phyloP scores from a whole-genome alignment of 495 filamentous ascomycete genomes.

The Podospora conica region DNA sequence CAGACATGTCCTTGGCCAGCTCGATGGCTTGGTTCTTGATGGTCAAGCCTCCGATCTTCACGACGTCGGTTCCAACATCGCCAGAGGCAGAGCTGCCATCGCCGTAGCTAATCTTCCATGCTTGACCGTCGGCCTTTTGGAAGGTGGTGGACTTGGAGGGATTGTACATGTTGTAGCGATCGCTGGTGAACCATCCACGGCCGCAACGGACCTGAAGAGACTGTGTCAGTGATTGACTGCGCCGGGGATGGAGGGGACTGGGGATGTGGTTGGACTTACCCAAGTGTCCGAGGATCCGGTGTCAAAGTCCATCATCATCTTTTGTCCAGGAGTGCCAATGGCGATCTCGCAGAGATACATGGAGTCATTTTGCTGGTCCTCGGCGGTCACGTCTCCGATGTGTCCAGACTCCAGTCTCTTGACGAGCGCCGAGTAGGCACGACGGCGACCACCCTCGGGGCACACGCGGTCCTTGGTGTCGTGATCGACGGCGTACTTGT shows the following conservation, averaged over 20 bases:
- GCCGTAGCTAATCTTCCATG: constrained; percentile 69
- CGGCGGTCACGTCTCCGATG: constrained; percentile 55
- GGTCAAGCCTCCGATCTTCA: constrained; percentile 61
- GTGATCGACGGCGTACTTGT: constrained; percentile 20
- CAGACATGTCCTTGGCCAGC: constrained; percentile 58
- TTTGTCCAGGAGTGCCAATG: constrained; percentile 66
- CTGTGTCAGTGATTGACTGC: not conserved
- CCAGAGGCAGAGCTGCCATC: constrained; percentile 68
- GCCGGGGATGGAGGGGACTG: not conserved
- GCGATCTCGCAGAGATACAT: constrained; percentile 60
- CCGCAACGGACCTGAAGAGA: constrained; percentile 56
- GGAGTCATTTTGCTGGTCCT: constrained; percentile 69
- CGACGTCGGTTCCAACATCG: constrained; percentile 60
- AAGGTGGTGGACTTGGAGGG: constrained; percentile 58
- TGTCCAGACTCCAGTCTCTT: constrained; percentile 37
- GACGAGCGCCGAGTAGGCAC: constrained; percentile 41
- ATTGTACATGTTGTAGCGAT: constrained; percentile 52
- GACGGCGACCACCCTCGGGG: constrained; percentile 37
- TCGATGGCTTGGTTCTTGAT: constrained; percentile 66
- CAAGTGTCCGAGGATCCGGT: constrained; percentile 74
- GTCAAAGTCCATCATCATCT: constrained; percentile 64
- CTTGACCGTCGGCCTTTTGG: constrained; percentile 42
- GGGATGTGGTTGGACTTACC: constrained; percentile 42
- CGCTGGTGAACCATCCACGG: constrained; percentile 30
- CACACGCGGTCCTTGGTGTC: not conserved